Evolutionary conservation across 345 rosid genomes (phyloP).

Genomic region (Euclidium syriacum): DNA sequence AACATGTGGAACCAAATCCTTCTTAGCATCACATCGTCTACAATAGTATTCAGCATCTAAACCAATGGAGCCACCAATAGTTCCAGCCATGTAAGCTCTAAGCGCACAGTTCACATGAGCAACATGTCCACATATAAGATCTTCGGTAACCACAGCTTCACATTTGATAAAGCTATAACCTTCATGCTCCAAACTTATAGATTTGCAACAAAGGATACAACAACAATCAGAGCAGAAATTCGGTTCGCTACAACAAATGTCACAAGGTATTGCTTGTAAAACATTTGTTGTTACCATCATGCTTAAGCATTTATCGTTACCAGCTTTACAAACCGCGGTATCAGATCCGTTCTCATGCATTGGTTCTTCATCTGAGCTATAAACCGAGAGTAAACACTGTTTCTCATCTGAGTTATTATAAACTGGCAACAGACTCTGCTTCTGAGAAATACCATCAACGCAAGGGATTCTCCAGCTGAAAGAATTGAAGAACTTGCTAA

Average conservation of each 20-base stretch:
- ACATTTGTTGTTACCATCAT: conserved; percentile 25
- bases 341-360: conserved; percentile 29
- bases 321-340: conserved; percentile 56
- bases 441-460: conserved; percentile 36
- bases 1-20: conserved; percentile 64
- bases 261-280: conserved; percentile 53
- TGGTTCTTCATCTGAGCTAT: conserved; percentile 37
- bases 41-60: conserved; percentile 87
- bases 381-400: conserved; percentile 8
- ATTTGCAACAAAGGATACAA: conserved; percentile 77
- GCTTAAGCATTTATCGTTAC: conserved; percentile 58
- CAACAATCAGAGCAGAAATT: conserved; percentile 73
- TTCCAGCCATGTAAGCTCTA: conserved; percentile 79
- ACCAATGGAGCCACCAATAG: conserved; percentile 78
- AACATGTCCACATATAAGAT: conserved; percentile 64
- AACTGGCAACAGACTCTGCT: conserved; percentile 11
- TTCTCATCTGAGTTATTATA: conserved; percentile 37
- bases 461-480: conserved; percentile 69
- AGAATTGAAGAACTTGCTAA: conserved; percentile 55
- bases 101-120: conserved; percentile 90
- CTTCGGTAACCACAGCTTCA: conserved; percentile 50
- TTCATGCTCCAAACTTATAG: conserved; percentile 39
- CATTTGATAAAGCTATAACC: conserved; percentile 72
- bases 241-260: conserved; percentile 75
- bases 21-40: conserved; percentile 73